Evolutionary conservation across 176 grass and related monocot genomes (phyloP), one percentile per base, ranked within the genome.

Genomic region (Phyllostachys edulis): DNA sequence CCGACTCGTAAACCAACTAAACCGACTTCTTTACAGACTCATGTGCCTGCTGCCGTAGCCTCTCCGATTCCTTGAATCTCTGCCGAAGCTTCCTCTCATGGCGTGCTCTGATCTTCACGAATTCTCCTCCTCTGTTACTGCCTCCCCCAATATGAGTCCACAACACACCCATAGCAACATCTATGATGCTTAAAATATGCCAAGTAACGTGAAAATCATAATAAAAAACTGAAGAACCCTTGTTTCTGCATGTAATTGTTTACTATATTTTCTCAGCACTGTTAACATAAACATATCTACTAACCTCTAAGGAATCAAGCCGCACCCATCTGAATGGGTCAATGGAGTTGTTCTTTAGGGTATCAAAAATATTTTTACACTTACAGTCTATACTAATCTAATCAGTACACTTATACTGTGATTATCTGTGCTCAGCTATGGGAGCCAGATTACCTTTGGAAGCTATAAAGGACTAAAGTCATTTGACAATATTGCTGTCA

Each of bases 401-500:
- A 62, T 44, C 56, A 62, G 56, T 57, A 29, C n/a, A 26, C 51
- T 52, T 54, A 14, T 4, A 47, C 46, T 47, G 34, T 26, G 34
- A 50, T 65, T 60, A 45, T 75, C 13, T 71, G 55, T 82, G 59
- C 71, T 78, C 32, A 59, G 38, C 45, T 77, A 45, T 71, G 20
- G 26, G 18, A 71, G 41, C 78, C 13, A 65, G 24, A 65, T 70
- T 70, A 47, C 36, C 54, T 57, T 77, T 71, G 73, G 18, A 75
- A 81, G 24, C 34, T 56, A n/a, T 82, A 64, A 64, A 64, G 21
- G 44, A 61, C 65, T 77, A 77, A 57, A 57, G 21, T 57, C 20
- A n/a, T 57, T 57, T 57, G 20, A 71, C 71, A 64, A 51, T 65
- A 85, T 15, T 67, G 21, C 40, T 50, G n/a, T 73, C 74, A 73